Percentiles rank a stretch among this genome's conserved stretches.
These are phyloP conservation scores for Fomitopsis pulvina DNA, from an alignment of 768 basidiomycete species.

Conservation along the genomic window DNA sequence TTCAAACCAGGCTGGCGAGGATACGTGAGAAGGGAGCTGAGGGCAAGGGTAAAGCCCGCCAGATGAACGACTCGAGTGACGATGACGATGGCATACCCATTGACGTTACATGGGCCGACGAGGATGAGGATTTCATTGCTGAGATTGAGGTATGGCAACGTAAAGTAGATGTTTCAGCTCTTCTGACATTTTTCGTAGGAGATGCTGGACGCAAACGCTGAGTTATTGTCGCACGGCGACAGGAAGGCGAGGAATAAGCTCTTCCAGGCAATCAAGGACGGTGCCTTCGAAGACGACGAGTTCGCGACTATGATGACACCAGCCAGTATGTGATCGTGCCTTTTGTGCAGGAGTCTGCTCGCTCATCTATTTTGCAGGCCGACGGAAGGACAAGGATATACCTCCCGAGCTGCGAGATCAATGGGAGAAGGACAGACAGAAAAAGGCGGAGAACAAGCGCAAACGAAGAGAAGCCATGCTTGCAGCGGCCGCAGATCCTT, in stretches of 20 bases:
- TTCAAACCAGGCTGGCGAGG: constrained; percentile 29
- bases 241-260: constrained; percentile 47
- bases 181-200: constrained; percentile 31
- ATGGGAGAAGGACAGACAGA: constrained; percentile 78
- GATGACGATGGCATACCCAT: constrained; percentile 19
- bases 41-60: constrained; percentile 16
- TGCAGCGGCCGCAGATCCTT: constrained; percentile 54
- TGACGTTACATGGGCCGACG: constrained; percentile 36
- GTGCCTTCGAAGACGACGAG: constrained; percentile 33
- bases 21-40: constrained; percentile 29
- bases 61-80: constrained; percentile 18
- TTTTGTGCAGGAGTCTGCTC: no score
- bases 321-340: constrained; percentile 39
- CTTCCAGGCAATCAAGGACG: constrained; percentile 56
- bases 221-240: constrained; percentile 36
- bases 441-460: constrained; percentile 74
- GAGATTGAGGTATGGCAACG: constrained; percentile 50
- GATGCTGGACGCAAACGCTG: constrained; percentile 52
- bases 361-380: constrained; percentile 20
- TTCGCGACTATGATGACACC: constrained; percentile 27
- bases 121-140: constrained; percentile 52
- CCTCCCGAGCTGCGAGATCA: constrained; percentile 54
- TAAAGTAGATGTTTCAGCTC: neutral
- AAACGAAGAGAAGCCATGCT: constrained; percentile 52
- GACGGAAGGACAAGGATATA: constrained; percentile 46